Evolutionary conservation across 495 filamentous ascomycete genomes (phyloP).

Genomic region (Corynascus novoguineensis): DNA sequence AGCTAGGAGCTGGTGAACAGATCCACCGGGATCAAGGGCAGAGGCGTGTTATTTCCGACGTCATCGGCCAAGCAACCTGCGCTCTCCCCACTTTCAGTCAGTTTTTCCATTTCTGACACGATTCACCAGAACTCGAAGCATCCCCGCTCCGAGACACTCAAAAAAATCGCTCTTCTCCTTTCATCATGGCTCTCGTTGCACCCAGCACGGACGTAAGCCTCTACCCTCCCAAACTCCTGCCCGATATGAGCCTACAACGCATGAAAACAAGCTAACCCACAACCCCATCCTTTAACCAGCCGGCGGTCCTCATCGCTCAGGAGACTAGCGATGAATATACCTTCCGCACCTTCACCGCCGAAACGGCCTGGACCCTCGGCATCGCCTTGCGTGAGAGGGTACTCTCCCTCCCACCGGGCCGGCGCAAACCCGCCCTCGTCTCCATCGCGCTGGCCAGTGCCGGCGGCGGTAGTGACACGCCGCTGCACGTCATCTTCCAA

Average conservation of each 20-base stretch:
- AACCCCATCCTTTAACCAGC: no score
- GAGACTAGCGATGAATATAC: slow-evolving; percentile 3
- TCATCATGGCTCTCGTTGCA: neutral
- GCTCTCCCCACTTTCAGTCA: neutral
- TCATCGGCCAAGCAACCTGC: neutral
- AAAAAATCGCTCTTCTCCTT: neutral
- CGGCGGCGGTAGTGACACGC: neutral
- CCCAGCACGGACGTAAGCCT: slow-evolving; percentile 4
- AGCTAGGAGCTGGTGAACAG: no score
- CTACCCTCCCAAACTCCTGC: neutral
- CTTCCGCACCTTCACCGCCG: slow-evolving; percentile 1
- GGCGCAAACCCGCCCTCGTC: slow-evolving; percentile 2
- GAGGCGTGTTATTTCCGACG: no score
- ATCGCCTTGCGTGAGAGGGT: neutral
- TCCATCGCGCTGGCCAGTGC: neutral
- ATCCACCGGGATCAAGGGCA: no score
- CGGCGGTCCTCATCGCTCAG: slow-evolving; percentile 4
- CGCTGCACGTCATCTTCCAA: slow-evolving; percentile 46
- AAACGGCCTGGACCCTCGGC: slow-evolving; percentile 1
- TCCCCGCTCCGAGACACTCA: neutral
- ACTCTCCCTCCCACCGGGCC: neutral
- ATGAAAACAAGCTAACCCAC: neutral
- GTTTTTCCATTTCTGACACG: neutral
- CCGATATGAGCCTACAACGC: no score
- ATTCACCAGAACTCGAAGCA: neutral